Evolutionary conservation across 306 rosid species (phyloP).

Genomic region (Urtica urens): DNA sequence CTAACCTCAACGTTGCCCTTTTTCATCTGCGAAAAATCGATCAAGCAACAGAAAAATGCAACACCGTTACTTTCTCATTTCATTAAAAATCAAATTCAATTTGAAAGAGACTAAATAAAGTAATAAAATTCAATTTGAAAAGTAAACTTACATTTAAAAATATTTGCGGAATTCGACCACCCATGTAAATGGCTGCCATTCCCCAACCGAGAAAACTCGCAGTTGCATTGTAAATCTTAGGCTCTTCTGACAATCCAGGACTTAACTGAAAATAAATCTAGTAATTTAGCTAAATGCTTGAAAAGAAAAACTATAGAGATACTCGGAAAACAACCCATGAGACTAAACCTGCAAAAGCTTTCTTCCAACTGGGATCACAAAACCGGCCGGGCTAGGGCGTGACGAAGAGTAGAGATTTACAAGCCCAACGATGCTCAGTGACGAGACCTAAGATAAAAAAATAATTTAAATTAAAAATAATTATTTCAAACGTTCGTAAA

Average conservation of each 20-base stretch:
- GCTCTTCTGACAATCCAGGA: slow-evolving; percentile 23
- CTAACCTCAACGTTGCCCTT: slow-evolving; percentile 78
- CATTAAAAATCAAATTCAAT: no score
- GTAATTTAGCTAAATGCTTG: background rate
- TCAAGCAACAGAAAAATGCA: slow-evolving; percentile 26
- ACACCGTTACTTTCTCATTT: background rate
- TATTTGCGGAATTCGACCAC: slow-evolving; percentile 87
- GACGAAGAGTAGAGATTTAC: slow-evolving; percentile 28
- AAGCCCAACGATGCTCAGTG: slow-evolving; percentile 45
- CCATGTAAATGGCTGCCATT: slow-evolving; percentile 68
- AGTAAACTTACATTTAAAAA: slow-evolving; percentile 54
- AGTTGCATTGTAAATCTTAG: slow-evolving; percentile 22
- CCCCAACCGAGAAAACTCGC: slow-evolving; percentile 76
- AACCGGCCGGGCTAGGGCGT: slow-evolving; percentile 30
- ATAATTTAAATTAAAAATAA: slow-evolving; percentile 6
- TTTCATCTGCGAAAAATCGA: slow-evolving; percentile 50
- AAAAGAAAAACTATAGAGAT: background rate
- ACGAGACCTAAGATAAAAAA: slow-evolving; percentile 39
- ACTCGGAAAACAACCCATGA: background rate
- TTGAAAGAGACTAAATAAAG: no score
- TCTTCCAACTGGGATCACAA: slow-evolving; percentile 58
- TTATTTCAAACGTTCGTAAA: background rate
- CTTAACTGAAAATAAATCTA: slow-evolving; percentile 27
- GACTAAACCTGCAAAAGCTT: slow-evolving; percentile 80
- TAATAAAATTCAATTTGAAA: background rate